These are phyloP conservation scores for Aspergillus aculeatinus DNA, from an alignment of 2,329 filamentous ascomycete genomes.

Conservation along the genomic window DNA sequence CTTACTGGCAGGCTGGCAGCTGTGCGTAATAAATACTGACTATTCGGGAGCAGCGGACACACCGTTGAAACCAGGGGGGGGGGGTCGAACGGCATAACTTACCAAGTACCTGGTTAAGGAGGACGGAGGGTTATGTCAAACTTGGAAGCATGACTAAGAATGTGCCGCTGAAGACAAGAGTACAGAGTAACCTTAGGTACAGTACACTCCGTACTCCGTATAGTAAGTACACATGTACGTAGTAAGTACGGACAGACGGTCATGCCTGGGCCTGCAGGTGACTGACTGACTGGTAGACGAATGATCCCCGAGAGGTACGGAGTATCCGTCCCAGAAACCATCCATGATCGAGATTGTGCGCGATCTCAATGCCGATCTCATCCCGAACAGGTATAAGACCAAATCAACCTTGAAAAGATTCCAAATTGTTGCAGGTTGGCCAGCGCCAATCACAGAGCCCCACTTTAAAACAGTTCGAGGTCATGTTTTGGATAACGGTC, in stretches of 20 bases:
- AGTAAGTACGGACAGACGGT: too few relatives aligned
- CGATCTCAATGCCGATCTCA: slow-evolving; percentile 20
- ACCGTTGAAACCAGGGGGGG: neutral
- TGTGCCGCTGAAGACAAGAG: too few relatives aligned
- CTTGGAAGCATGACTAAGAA: neutral
- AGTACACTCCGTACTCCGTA: too few relatives aligned
- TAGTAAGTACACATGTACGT: too few relatives aligned
- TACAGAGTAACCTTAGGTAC: too few relatives aligned
- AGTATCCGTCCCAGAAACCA: slow-evolving; percentile 5
- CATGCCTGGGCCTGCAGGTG: too few relatives aligned
- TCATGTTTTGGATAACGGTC: slow-evolving; percentile 21
- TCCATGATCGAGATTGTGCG: slow-evolving; percentile 8
- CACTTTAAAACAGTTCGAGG: slow-evolving; percentile 17
- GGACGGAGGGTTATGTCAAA: neutral
- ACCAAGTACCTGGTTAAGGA: neutral
- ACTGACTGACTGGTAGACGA: neutral
- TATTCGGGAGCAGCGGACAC: neutral
- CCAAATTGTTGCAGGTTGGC: slow-evolving; percentile 20
- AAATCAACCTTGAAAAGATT: slow-evolving; percentile 21
- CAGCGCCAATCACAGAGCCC: slow-evolving; percentile 23
- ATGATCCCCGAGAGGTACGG: neutral
- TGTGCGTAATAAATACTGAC: neutral
- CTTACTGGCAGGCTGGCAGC: neutral
- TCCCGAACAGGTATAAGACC: slow-evolving; percentile 14
- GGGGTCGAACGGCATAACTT: neutral